Conservation (phyloP, 768 basidiomycete species). For the Mycena indigotica region DNA sequence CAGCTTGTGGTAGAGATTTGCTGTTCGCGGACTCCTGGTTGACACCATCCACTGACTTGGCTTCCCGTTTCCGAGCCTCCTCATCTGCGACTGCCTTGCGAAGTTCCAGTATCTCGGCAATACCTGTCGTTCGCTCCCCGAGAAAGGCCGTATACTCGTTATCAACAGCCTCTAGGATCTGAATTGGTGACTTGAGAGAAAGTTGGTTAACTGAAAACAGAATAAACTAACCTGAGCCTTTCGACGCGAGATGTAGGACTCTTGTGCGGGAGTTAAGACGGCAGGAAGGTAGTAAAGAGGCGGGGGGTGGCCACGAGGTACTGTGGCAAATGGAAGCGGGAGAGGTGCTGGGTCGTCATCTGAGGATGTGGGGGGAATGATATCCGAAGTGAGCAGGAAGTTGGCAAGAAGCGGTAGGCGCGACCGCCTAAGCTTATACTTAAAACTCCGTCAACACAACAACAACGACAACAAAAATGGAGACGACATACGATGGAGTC, state of each 20-base stretch:
- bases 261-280: conserved; percentile 67
- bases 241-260: conserved; percentile 61
- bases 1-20: conserved; percentile 34
- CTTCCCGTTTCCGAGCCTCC: conserved; percentile 46
- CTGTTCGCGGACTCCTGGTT: conserved; percentile 16
- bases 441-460: not conserved
- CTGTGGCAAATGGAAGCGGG: conserved; percentile 44
- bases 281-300: conserved; percentile 79
- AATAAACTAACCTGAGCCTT: conserved; percentile 58
- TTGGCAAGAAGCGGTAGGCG: conserved; percentile 74
- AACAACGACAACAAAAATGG: conserved; percentile 1
- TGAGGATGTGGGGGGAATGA: conserved; percentile 43
- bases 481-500: conserved; percentile 69
- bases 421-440: conserved; percentile 76
- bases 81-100: conserved; percentile 69
- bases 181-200: conserved; percentile 10
- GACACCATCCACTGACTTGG: not conserved
- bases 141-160: conserved; percentile 70
- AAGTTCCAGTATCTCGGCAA: conserved; percentile 63
- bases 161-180: conserved; percentile 66
- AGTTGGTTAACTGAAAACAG: not conserved
- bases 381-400: conserved; percentile 76
- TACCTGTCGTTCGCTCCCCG: conserved; percentile 57
- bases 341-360: conserved; percentile 37
- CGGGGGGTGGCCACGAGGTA: conserved; percentile 69